Percentiles rank a stretch among this genome's conserved stretches.
These are phyloP conservation scores for Colletotrichum echinochloae DNA, from an alignment of 2,329 filamentous ascomycete genomes.

Conservation along the genomic window DNA sequence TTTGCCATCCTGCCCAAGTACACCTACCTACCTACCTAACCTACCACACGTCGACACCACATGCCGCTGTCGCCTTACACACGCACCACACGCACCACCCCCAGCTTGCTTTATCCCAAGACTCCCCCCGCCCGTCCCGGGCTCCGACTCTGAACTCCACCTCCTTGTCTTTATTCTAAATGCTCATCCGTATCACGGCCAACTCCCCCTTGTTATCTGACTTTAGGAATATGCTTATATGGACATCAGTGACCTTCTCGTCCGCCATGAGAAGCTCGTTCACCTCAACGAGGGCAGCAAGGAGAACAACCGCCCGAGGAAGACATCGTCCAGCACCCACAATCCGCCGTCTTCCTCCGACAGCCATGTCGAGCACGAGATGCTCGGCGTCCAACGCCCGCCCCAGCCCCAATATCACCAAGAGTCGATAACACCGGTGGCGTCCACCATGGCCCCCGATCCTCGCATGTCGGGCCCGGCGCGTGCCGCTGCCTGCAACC, in stretches of 20 bases:
- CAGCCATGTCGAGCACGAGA: slow-evolving; percentile 59
- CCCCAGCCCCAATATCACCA: slow-evolving; percentile 54
- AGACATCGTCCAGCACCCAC: slow-evolving; percentile 54
- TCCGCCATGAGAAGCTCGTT: slow-evolving; percentile 73
- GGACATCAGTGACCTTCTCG: slow-evolving; percentile 73
- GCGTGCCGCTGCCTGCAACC: slow-evolving; percentile 64
- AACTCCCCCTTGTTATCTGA: slow-evolving; percentile 18
- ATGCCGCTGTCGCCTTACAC: slow-evolving; percentile 27
- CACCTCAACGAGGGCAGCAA: slow-evolving; percentile 71
- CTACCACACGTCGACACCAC: slow-evolving; percentile 31
- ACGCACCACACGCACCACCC: slow-evolving; percentile 36
- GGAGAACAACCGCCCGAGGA: slow-evolving; percentile 63
- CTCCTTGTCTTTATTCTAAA: slow-evolving; percentile 14
- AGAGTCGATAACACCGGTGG: slow-evolving; percentile 54
- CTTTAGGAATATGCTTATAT: slow-evolving; percentile 63
- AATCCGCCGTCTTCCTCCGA: slow-evolving; percentile 62
- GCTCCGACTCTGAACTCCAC: slow-evolving; percentile 21
- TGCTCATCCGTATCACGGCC: slow-evolving; percentile 36
- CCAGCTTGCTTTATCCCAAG: slow-evolving; percentile 32
- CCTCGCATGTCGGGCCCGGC: slow-evolving; percentile 54
- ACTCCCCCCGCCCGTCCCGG: slow-evolving; percentile 19
- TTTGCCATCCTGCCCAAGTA: slow-evolving; percentile 28
- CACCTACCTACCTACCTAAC: too few species aligned
- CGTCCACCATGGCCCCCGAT: slow-evolving; percentile 58
- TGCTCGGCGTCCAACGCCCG: slow-evolving; percentile 57